phyloP scores from a whole-genome alignment of 2,329 filamentous ascomycete species.

The Aureobasidium pullulans region DNA sequence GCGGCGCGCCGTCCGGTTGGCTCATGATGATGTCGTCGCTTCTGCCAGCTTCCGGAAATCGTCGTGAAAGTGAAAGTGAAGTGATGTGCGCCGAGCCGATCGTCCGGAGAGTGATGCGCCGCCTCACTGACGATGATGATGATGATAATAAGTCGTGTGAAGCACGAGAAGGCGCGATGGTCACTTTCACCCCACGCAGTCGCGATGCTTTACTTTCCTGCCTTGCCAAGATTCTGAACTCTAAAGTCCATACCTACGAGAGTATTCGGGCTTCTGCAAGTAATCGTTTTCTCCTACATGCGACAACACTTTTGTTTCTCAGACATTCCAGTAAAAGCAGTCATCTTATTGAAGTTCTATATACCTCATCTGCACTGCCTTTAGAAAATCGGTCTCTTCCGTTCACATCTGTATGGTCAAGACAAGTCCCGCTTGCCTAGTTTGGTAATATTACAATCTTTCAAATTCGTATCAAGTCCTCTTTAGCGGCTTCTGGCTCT shows the following conservation, averaged over 20 bases:
- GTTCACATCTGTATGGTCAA: not conserved
- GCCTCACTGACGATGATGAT: not conserved
- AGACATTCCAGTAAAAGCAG: too few relatives aligned
- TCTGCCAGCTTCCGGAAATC: not conserved
- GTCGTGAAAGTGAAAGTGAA: not conserved
- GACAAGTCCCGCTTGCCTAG: conserved; percentile 2
- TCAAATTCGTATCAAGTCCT: conserved; percentile 55
- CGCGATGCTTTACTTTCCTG: not conserved
- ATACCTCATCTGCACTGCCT: not conserved
- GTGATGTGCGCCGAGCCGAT: not conserved
- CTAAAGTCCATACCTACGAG: not conserved
- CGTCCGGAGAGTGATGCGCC: not conserved
- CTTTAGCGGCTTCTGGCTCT: conserved; percentile 68
- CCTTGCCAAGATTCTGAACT: not conserved
- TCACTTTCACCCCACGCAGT: not conserved
- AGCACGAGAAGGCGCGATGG: conserved; percentile 1
- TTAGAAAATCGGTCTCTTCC: not conserved
- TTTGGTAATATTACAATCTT: not conserved
- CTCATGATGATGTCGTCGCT: conserved; percentile 9
- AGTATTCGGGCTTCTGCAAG: too few relatives aligned
- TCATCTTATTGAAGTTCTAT: not conserved
- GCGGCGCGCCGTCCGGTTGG: not conserved
- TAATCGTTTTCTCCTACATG: not conserved
- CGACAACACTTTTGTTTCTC: not conserved
- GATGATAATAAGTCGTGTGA: not conserved